These are phyloP conservation scores for Geotrichum australiense DNA, from an alignment of 1,139 yeast genomes.

Conservation along the genomic window DNA sequence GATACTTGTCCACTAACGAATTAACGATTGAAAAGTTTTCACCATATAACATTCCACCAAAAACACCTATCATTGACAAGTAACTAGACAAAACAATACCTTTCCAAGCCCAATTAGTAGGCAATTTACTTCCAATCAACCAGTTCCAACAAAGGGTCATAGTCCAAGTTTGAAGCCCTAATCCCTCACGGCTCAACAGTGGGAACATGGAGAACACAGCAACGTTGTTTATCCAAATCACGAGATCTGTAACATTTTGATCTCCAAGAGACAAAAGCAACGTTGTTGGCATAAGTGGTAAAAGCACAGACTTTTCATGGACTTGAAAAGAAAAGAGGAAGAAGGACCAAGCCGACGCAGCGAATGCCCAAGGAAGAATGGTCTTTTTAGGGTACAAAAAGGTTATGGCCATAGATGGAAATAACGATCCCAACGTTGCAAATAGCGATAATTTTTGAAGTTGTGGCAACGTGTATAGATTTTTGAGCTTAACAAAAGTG, in stretches of 20 bases:
- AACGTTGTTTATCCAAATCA: slow-evolving; percentile 81
- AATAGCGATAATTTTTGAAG: slow-evolving; percentile 57
- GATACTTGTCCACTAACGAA: slow-evolving; percentile 40
- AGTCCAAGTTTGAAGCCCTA: slow-evolving; percentile 63
- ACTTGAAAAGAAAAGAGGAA: slow-evolving; percentile 90
- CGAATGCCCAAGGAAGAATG: slow-evolving; percentile 63
- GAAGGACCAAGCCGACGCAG: slow-evolving; percentile 82
- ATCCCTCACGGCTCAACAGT: slow-evolving; percentile 65
- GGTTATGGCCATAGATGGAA: slow-evolving; percentile 60
- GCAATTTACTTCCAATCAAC: slow-evolving; percentile 50
- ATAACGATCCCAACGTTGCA: slow-evolving; percentile 56
- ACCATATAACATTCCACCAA: slow-evolving; percentile 45
- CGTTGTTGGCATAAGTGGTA: slow-evolving; percentile 82
- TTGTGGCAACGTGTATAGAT: slow-evolving; percentile 47
- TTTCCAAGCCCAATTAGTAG: slow-evolving; percentile 48
- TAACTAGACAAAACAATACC: slow-evolving; percentile 55
- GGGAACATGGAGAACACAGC: slow-evolving; percentile 88
- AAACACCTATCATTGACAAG: slow-evolving; percentile 45
- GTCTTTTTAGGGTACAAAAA: slow-evolving; percentile 44
- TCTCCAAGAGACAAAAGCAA: slow-evolving; percentile 48
- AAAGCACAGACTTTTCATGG: slow-evolving; percentile 83
- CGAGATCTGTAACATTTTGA: slow-evolving; percentile 34
- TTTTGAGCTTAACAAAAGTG: slow-evolving; percentile 62
- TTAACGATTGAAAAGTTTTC: slow-evolving; percentile 15
- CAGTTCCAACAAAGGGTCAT: slow-evolving; percentile 66